phyloP scores from a whole-genome alignment of 192 early-diverging fungal species.

The Coemansia biformis region DNA sequence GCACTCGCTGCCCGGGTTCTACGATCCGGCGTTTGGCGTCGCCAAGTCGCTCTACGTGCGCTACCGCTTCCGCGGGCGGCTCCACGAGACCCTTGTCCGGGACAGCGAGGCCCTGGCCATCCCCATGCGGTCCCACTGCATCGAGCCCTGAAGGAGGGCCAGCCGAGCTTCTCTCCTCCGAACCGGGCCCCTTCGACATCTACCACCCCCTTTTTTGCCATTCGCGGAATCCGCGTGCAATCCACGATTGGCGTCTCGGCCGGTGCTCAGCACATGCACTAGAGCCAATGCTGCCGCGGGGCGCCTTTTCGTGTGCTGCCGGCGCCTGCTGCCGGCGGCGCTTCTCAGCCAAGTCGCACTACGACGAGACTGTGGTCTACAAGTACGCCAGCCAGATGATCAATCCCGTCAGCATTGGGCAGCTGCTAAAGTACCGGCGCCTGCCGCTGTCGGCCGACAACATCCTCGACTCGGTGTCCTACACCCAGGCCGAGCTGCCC shows the following conservation, averaged over 20 bases:
- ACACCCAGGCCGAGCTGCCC: slow-evolving; percentile 75
- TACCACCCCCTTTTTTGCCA: too few species aligned
- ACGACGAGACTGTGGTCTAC: slow-evolving; percentile 47
- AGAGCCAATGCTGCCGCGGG: too few species aligned
- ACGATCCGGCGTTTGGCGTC: slow-evolving; percentile 89
- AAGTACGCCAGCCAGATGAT: slow-evolving; percentile 45
- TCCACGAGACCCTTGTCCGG: slow-evolving; percentile 76
- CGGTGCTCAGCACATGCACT: too few species aligned
- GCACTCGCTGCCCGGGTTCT: slow-evolving; percentile 88
- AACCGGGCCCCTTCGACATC: too few species aligned
- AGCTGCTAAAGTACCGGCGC: slow-evolving; percentile 71
- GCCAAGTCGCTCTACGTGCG: slow-evolving; percentile 76
- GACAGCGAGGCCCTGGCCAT: slow-evolving; percentile 76
- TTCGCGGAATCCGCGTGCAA: too few species aligned
- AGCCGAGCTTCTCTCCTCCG: not conserved
- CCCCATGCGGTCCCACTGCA: slow-evolving; percentile 59
- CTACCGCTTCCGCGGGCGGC: slow-evolving; percentile 73
- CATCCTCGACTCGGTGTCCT: slow-evolving; percentile 57
- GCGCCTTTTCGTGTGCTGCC: too few species aligned
- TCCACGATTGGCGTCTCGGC: too few species aligned
- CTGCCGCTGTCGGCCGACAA: slow-evolving; percentile 52
- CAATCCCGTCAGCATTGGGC: slow-evolving; percentile 66
- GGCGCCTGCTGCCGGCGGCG: not conserved
- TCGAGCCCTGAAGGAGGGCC: slow-evolving; percentile 1
- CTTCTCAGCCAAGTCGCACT: slow-evolving; percentile 28